Conservation (phyloP, 75 land plant species). For the Pinus tabuliformis region DNA sequence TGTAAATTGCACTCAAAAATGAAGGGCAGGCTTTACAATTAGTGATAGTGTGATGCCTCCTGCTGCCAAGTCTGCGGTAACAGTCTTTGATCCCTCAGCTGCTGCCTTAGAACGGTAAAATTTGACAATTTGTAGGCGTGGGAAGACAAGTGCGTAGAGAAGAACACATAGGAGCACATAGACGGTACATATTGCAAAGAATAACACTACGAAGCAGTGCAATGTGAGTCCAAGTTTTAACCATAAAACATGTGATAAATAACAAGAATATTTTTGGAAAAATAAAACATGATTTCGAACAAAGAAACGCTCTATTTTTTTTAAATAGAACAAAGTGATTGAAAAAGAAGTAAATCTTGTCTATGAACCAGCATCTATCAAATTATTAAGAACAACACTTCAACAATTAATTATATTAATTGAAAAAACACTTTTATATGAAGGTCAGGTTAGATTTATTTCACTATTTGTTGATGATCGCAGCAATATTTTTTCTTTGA, state of each 20-base stretch:
- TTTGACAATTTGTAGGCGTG: slow-evolving; percentile 34
- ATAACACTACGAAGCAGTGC: slow-evolving; percentile 29
- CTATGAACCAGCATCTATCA: not conserved
- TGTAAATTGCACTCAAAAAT: not conserved
- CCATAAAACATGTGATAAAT: too few relatives aligned
- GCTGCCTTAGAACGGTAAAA: too few relatives aligned
- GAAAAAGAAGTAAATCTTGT: not conserved
- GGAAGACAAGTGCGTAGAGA: slow-evolving; percentile 44
- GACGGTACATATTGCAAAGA: slow-evolving; percentile 42
- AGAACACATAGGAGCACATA: slow-evolving; percentile 34
- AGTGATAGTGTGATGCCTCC: slow-evolving; percentile 15
- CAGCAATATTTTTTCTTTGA: too few relatives aligned
- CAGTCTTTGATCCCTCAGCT: too few relatives aligned
- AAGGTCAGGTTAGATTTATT: too few relatives aligned
- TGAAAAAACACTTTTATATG: too few relatives aligned
- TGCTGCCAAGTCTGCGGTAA: slow-evolving; percentile 42
- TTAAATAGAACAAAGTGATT: not conserved
- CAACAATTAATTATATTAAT: too few relatives aligned
- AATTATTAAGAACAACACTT: too few relatives aligned
- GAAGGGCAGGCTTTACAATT: not conserved
- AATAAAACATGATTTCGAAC: too few relatives aligned
- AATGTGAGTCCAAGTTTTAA: not conserved
- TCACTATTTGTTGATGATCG: too few relatives aligned
- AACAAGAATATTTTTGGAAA: too few relatives aligned
- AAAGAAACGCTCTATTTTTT: too few relatives aligned